Conservation (phyloP, 805 yeast genomes). For the Saturnispora serradocipensis region DNA sequence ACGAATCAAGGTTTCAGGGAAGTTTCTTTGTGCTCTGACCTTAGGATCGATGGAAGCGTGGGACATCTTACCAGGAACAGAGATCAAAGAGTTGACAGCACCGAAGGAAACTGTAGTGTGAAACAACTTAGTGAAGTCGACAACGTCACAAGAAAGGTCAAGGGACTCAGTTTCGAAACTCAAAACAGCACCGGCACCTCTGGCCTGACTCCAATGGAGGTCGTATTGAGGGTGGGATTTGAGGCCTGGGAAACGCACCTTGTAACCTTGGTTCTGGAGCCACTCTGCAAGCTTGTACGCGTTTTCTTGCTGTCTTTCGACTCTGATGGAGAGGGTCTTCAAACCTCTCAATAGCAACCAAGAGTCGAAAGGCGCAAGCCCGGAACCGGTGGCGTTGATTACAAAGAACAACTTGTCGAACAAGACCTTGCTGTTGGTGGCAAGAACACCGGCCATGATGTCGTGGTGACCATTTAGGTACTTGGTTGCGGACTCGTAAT, state of each 20-base stretch:
- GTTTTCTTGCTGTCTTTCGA: conserved; percentile 81
- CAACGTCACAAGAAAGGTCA: conserved; percentile 56
- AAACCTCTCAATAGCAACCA: conserved; percentile 87
- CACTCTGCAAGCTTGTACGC: conserved; percentile 68
- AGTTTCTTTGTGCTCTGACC: conserved; percentile 76
- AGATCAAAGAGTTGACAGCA: conserved; percentile 83
- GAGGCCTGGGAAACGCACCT: conserved; percentile 81
- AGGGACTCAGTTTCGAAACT: conserved; percentile 81
- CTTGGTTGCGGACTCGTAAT: conserved; percentile 90
- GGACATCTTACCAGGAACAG: conserved; percentile 93
- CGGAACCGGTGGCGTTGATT: conserved; percentile 86
- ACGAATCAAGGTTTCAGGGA: conserved; percentile 88
- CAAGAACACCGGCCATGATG: conserved; percentile 90
- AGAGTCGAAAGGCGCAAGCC: conserved; percentile 84
- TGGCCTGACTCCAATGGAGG: conserved; percentile 64
- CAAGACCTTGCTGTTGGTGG: conserved; percentile 52
- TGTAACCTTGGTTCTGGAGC: conserved; percentile 57
- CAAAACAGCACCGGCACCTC: conserved; percentile 84
- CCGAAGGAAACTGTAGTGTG: conserved; percentile 93
- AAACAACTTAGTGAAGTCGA: conserved; percentile 67
- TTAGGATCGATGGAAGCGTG: conserved; percentile 93
- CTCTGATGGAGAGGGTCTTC: conserved; percentile 76
- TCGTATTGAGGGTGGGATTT: conserved; percentile 74
- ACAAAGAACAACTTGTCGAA: conserved; percentile 66
- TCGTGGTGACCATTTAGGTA: conserved; percentile 93